A percentile compares a stretch with the other conserved stretches of the same genome.
phyloP scores from a whole-genome alignment of 345 rosid genomes.

The Rhodomyrtus tomentosa region DNA sequence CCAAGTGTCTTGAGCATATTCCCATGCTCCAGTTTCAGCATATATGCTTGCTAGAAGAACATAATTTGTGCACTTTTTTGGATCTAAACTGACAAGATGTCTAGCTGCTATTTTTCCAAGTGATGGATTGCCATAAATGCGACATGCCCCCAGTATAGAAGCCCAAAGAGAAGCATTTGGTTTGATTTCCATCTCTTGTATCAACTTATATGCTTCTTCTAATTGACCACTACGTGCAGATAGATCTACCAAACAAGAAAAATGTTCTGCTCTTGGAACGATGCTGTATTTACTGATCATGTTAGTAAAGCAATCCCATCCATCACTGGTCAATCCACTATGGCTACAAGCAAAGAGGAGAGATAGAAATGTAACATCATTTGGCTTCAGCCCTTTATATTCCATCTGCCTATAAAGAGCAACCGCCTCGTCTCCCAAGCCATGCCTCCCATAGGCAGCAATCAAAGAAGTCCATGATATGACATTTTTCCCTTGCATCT shows the following conservation, averaged over 20 bases:
- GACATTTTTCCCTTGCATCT: constrained; percentile 47
- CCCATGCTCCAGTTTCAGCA: constrained; percentile 46
- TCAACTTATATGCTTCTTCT: constrained; percentile 40
- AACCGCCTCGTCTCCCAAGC: constrained; percentile 37
- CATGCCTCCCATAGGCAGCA: constrained; percentile 62
- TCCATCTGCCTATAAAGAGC: constrained; percentile 49
- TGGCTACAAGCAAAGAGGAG: constrained; percentile 67
- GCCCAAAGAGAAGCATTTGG: constrained; percentile 57
- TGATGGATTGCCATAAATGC: constrained; percentile 23
- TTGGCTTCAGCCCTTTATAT: constrained; percentile 41
- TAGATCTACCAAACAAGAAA: constrained; percentile 61
- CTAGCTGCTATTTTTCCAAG: constrained; percentile 41
- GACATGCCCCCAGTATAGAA: constrained; percentile 53
- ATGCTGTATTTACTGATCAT: constrained; percentile 43
- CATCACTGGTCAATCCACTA: constrained; percentile 39
- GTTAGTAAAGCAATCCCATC: constrained; percentile 40
- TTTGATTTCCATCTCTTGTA: constrained; percentile 20
- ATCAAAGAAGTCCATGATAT: constrained; percentile 68
- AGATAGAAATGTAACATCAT: constrained; percentile 50
- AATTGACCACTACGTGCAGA: constrained; percentile 54
- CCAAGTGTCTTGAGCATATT: constrained; percentile 28
- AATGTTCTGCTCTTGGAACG: constrained; percentile 41
- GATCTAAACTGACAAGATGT: constrained; percentile 37
- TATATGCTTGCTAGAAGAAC: constrained; percentile 48
- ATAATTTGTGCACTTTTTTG: constrained; percentile 39